Evolutionary conservation across 2,329 filamentous ascomycete genomes (phyloP), one percentile per base, ranked within the genome.

Genomic region (Endocalyx cinctus): DNA sequence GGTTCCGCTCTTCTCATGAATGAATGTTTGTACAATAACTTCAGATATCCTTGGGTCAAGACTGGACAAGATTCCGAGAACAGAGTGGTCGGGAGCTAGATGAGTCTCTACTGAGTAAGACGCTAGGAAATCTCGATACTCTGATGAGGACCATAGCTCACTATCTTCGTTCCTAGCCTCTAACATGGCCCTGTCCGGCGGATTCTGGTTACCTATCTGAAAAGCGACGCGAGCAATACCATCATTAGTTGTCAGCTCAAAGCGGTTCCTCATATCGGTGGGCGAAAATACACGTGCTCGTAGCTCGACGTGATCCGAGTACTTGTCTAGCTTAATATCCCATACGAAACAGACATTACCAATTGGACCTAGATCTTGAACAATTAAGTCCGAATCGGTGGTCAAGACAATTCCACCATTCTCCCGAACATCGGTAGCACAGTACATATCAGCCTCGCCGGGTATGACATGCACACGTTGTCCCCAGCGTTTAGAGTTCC

Each of bases 391-490:
- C 0, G 88, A 94, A 50, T 97, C 90, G n/a, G 79, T 81, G 0
- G 87, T 94, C 6, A 96, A 60, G 11, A 87, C 71, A 2, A 67
- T 64, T 1, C 75, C 77, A 2, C 70, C 66, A 18, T 67, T 52
- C 3, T 63, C 42, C n/a, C 67, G 67, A 6, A 85, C 70, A 33
- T 79, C 69, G 11, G 70, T 61, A 4, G 87, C 87, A 55, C 88
- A 95, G 60, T 78, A 92, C 16, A 70, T 61, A 53, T 97, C 90
- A 2, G 90, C 90, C 60, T 97, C 90, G 1, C 85, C 88, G 0
- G 87, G 79, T 0, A 94, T 82, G 10, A 92, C 68, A 16, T 67
- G 61, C 7, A 64, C 67, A 27, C 69, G 52, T 39, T 41, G 49
- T 5, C 42, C 55, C 41, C 74, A 77, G 5, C 50, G 54, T 2